phyloP scores from a whole-genome alignment of 169 alveolate species.

The Perkinsus olseni region DNA sequence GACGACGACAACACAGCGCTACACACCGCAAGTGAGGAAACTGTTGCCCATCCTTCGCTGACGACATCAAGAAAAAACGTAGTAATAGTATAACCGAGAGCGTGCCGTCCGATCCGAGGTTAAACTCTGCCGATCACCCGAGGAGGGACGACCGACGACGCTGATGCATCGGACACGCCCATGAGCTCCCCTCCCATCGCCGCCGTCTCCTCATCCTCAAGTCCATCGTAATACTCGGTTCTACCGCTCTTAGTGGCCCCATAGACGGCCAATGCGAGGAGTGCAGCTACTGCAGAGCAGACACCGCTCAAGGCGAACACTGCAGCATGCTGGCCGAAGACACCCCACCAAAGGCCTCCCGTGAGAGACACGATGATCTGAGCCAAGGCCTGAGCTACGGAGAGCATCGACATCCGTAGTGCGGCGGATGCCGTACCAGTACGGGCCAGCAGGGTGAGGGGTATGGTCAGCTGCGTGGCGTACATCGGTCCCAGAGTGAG shows the following conservation, averaged over 20 bases:
- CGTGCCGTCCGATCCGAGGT: neutral
- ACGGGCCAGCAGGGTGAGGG: neutral
- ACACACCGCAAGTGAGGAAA: too few species aligned
- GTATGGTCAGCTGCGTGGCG: neutral
- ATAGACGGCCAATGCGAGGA: neutral
- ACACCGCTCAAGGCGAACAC: neutral
- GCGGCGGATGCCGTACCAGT: neutral
- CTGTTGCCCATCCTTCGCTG: too few species aligned
- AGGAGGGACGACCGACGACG: neutral
- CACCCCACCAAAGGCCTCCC: neutral
- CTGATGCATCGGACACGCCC: neutral
- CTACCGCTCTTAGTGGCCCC: neutral
- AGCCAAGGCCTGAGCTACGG: neutral
- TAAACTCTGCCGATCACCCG: neutral
- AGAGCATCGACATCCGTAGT: neutral
- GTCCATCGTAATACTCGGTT: neutral
- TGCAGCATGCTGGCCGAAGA: neutral
- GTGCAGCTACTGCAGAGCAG: neutral
- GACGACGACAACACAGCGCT: too few species aligned
- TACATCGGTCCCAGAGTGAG: neutral
- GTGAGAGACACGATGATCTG: neutral
- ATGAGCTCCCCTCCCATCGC: neutral
- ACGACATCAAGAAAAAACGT: neutral
- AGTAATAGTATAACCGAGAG: neutral
- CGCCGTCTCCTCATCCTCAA: neutral